These are phyloP conservation scores for Simmondsia chinensis DNA, from an alignment of 148 eudicot genomes.

Conservation along the genomic window DNA sequence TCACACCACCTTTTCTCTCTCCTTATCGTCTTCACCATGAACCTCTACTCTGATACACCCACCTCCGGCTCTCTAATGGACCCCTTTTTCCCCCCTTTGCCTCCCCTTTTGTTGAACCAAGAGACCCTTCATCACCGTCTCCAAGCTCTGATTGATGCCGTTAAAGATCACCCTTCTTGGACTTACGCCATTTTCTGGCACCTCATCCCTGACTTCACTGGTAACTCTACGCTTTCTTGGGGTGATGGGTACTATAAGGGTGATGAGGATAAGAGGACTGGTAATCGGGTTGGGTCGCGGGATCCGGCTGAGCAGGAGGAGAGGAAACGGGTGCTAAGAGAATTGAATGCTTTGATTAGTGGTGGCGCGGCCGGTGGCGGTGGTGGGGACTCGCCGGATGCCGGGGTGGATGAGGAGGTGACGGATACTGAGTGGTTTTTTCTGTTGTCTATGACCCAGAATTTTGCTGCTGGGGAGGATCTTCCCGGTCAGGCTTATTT, in stretches of 20 bases:
- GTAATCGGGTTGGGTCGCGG: neutral
- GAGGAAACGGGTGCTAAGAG: constrained; percentile 64
- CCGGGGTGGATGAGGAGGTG: constrained; percentile 51
- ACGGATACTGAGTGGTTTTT: constrained; percentile 88
- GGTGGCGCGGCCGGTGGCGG: constrained; percentile 30
- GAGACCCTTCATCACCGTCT: constrained; percentile 73
- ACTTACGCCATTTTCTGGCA: constrained; percentile 98
- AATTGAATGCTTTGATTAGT: constrained; percentile 70
- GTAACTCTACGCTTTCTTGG: constrained; percentile 45
- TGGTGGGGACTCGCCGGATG: constrained; percentile 11
- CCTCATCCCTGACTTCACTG: constrained; percentile 24
- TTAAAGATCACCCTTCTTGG: constrained; percentile 48
- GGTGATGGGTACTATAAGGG: constrained; percentile 90
- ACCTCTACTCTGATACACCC: too few species aligned
- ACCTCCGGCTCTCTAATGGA: constrained; percentile 15
- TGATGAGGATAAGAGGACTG: constrained; percentile 33
- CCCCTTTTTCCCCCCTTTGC: constrained; percentile 3
- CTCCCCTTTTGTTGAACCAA: constrained; percentile 18
- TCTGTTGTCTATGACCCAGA: constrained; percentile 67
- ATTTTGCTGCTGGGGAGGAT: constrained; percentile 44
- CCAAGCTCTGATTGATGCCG: constrained; percentile 53
- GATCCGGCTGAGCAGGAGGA: constrained; percentile 62
- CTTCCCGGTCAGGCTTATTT: constrained; percentile 59
- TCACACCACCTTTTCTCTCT: neutral
- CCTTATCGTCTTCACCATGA: too few species aligned